Conservation (phyloP, 495 filamentous ascomycete species). For the Amphirosellinia nigrospora region DNA sequence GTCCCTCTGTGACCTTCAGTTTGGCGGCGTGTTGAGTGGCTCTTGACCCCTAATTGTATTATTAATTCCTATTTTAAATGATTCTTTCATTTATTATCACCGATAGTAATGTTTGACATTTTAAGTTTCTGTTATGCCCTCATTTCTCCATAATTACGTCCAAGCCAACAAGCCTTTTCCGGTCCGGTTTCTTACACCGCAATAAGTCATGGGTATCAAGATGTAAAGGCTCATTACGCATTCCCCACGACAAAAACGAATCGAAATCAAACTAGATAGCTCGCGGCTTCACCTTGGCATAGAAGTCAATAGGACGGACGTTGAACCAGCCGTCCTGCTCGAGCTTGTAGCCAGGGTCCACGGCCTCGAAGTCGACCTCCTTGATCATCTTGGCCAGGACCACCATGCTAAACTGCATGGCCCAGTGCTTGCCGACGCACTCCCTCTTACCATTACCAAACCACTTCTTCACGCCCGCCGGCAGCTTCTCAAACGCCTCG, state of each 20-base stretch:
- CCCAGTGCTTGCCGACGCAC: constrained; percentile 73
- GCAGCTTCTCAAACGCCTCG: constrained; percentile 63
- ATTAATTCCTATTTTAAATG: neutral
- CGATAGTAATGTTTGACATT: neutral
- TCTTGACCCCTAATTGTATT: too few species aligned
- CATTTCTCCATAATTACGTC: neutral
- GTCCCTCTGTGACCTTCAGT: too few species aligned
- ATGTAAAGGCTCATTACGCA: neutral
- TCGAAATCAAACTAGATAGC: neutral
- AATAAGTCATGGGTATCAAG: constrained; percentile 14
- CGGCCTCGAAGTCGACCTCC: constrained; percentile 66
- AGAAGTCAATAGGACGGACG: constrained; percentile 47
- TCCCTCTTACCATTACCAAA: constrained; percentile 73
- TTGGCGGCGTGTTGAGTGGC: too few species aligned
- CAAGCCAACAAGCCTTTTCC: neutral
- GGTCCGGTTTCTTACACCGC: neutral
- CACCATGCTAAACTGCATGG: constrained; percentile 66
- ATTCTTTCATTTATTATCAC: neutral
- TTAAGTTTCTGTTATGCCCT: neutral
- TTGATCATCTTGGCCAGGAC: constrained; percentile 63
- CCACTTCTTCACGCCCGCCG: constrained; percentile 66
- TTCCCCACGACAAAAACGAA: neutral
- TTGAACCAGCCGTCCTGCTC: constrained; percentile 59
- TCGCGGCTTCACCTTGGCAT: constrained; percentile 48
- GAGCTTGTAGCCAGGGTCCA: constrained; percentile 61